These are phyloP conservation scores for Boletales sp. DNA, from an alignment of 768 basidiomycete genomes.

Conservation along the genomic window DNA sequence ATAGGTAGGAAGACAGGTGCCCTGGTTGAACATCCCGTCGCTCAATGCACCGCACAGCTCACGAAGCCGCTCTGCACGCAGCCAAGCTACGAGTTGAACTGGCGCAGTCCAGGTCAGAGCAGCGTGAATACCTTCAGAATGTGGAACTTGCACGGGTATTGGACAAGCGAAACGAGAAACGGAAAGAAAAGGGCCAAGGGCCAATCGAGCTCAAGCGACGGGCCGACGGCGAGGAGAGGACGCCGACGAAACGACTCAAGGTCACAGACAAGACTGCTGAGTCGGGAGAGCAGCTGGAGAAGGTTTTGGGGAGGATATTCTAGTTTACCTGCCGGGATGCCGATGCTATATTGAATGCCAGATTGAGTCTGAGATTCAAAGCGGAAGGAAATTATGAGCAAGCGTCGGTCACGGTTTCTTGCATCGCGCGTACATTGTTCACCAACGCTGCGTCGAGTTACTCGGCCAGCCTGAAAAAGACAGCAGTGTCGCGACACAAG, in stretches of 20 bases:
- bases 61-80: conserved; percentile 85
- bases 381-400: conserved; percentile 8
- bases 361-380: conserved; percentile 25
- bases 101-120: conserved; percentile 82
- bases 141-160: conserved; percentile 89
- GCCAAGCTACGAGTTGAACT: conserved; percentile 91
- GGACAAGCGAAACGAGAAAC: conserved; percentile 73
- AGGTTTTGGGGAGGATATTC: conserved; percentile 52
- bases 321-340: conserved; percentile 26
- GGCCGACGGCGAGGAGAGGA: conserved; percentile 5
- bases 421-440: conserved; percentile 63
- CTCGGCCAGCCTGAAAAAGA: conserved; percentile 32
- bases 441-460: conserved; percentile 36
- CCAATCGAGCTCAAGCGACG: conserved; percentile 29
- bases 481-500: conserved; percentile 54
- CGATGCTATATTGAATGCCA: conserved; percentile 7
- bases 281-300: conserved; percentile 31
- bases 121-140: conserved; percentile 88
- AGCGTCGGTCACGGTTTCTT: conserved; percentile 22
- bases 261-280: neutral
- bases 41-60: conserved; percentile 50
- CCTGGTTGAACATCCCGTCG: neutral
- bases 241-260: conserved; percentile 15
- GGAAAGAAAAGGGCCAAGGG: conserved; percentile 54
- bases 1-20: conserved; percentile 67